A percentile compares a stretch with the other conserved stretches of the same genome.
Evolutionary conservation across 192 early-diverging fungal species (phyloP).

Genomic region (Coemansia sp.): DNA sequence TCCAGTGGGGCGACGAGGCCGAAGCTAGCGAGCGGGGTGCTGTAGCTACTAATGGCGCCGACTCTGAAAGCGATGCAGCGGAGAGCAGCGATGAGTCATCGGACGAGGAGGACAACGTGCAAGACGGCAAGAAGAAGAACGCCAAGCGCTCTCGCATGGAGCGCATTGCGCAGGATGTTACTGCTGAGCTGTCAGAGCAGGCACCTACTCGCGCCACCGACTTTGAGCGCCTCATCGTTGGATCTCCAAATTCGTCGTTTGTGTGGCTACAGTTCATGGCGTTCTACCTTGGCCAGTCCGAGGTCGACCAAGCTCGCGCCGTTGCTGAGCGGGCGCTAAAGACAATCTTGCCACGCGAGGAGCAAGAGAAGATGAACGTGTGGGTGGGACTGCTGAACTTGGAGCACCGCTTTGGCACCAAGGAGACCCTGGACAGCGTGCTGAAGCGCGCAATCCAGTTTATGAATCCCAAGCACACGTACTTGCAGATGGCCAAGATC

Average conservation of each 20-base stretch:
- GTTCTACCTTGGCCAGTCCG: conserved; percentile 91
- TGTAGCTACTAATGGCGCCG: conserved; percentile 4
- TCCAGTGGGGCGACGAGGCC: conserved; percentile 56
- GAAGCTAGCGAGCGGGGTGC: conserved; percentile 36
- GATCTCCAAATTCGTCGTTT: conserved; percentile 94
- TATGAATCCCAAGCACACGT: conserved; percentile 88
- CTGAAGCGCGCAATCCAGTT: conserved; percentile 83
- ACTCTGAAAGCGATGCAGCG: conserved; percentile 33
- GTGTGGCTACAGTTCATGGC: conserved; percentile 99
- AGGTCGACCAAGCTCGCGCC: conserved; percentile 88
- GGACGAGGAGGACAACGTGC: conserved; percentile 49
- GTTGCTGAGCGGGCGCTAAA: conserved; percentile 94
- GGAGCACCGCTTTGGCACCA: conserved; percentile 91
- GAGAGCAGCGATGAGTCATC: conserved; percentile 44
- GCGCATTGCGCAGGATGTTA: conserved; percentile 62
- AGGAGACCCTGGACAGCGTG: conserved; percentile 71
- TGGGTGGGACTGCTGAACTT: conserved; percentile 95
- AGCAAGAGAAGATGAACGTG: conserved; percentile 97
- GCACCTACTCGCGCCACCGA: conserved; percentile 78
- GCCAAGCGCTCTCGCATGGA: conserved; percentile 62
- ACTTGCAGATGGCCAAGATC: conserved; percentile 84
- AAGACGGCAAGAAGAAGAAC: conserved; percentile 10
- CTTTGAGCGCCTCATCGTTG: conserved; percentile 90
- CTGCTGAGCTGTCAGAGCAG: conserved; percentile 62
- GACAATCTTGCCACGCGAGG: conserved; percentile 86